Conservation (phyloP, 805 yeast genomes). For the Sugiyamaella valdiviana region DNA sequence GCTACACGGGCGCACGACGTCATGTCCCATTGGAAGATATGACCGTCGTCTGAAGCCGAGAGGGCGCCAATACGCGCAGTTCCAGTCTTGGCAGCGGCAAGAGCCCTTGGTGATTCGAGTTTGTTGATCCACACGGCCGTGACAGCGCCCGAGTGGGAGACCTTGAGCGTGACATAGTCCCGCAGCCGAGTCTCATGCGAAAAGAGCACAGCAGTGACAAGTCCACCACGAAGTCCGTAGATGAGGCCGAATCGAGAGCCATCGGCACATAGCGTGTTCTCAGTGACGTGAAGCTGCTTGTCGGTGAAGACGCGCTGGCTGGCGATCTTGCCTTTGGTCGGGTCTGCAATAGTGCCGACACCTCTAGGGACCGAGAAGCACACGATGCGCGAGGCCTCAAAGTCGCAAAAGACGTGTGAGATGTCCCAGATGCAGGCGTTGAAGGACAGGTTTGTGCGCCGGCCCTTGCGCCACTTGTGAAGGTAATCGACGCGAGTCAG, state of each 20-base stretch:
- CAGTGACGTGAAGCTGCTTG: slow-evolving; percentile 11
- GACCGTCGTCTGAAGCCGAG: slow-evolving; percentile 20
- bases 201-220: slow-evolving; percentile 19
- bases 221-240: slow-evolving; percentile 25
- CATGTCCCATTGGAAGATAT: slow-evolving; percentile 18
- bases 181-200: slow-evolving; percentile 25
- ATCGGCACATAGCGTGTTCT: slow-evolving; percentile 19
- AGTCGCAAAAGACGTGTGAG: slow-evolving; percentile 22
- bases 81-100: not conserved
- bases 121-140: slow-evolving; percentile 25
- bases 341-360: slow-evolving; percentile 26
- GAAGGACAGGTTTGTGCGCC: slow-evolving; percentile 22
- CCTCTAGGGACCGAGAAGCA: slow-evolving; percentile 24
- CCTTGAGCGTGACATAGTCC: slow-evolving; percentile 20
- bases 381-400: slow-evolving; percentile 20
- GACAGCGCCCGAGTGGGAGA: slow-evolving; percentile 22
- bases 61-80: slow-evolving; percentile 15
- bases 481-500: slow-evolving; percentile 22
- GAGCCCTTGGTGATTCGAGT: slow-evolving; percentile 15
- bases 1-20: slow-evolving; percentile 6
- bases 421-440: slow-evolving; percentile 19
- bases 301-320: slow-evolving; percentile 23
- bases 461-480: slow-evolving; percentile 27
- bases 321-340: slow-evolving; percentile 27
- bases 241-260: slow-evolving; percentile 29